Evolutionary conservation across 805 yeast species (phyloP), one percentile per base, ranked within the genome.

Genomic region (Candida khao-thaluensis): DNA sequence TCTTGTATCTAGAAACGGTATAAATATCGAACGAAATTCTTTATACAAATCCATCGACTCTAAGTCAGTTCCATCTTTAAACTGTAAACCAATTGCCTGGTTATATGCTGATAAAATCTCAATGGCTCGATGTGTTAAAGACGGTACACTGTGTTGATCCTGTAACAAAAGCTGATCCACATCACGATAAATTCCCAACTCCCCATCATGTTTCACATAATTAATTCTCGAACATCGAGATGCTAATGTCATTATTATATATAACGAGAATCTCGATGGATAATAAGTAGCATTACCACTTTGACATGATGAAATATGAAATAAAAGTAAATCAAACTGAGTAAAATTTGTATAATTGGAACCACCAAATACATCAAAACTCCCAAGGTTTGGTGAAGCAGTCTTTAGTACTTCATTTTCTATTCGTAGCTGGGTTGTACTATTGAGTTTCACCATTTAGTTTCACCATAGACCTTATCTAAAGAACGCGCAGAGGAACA

Each of bases 241-340:
- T 1, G 63, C 59, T 21, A 67, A 38, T 2, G 72, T 64, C 20
- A 65, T 38, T 16, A 68, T 38, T 5, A 67, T 45, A 6, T 37
- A 18, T 11, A 46, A 32, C 15, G 36, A n/a, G 17, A 23, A 16
- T 4, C n/a, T 15, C 3, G 38, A 25, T 9, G 38, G 38, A 9
- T 11, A 21, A 15, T 34, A 34, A 2, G 11, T 10, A 8, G 15
- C 15, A 15, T 38, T 28, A 15, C 14, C 15, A 7, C 18, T 17
- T 17, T 25, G 35, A 2, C 23, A 26, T 18, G 40, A 6, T 14
- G 34, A 5, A 15, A 38, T 18, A 20, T 35, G 41, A 16, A 17
- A 16, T 10, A 45, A 21, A 20, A 42, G 26, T n/a, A 42, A 17
- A 30, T 45, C 44, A 17, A 45, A 32, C 18, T 45, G 44, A 14